Evolutionary conservation across 2,329 filamentous ascomycete species (phyloP).

Genomic region (Pseudogymnoascus sp.): DNA sequence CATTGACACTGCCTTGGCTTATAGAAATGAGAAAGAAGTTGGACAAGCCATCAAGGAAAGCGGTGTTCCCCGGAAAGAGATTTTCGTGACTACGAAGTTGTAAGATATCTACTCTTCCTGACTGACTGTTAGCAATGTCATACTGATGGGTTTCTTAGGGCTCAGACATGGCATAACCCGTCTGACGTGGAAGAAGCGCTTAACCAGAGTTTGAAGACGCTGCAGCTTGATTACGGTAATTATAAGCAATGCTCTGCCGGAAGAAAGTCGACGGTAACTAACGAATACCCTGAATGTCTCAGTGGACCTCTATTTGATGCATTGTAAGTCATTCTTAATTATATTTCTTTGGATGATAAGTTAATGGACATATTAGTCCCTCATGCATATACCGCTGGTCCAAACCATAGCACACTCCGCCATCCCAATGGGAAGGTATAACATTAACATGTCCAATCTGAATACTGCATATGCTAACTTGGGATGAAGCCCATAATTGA

Average conservation of each 20-base stretch:
- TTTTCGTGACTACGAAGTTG: constrained; percentile 46
- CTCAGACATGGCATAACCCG: constrained; percentile 54
- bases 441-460: constrained; percentile 11
- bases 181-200: constrained; percentile 67
- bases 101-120: constrained; percentile 31
- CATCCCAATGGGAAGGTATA: background rate
- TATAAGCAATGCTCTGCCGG: constrained; percentile 11
- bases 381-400: background rate
- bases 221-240: constrained; percentile 70
- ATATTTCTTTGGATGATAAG: constrained; percentile 30
- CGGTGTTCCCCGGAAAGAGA: constrained; percentile 31
- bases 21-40: constrained; percentile 36
- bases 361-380: constrained; percentile 30
- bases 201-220: constrained; percentile 70
- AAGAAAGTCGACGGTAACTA: constrained; percentile 11
- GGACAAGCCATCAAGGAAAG: constrained; percentile 33
- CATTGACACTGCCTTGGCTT: constrained; percentile 40
- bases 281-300: background rate
- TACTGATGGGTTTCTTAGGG: constrained; percentile 61
- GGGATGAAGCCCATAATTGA: constrained; percentile 14
- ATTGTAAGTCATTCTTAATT: constrained; percentile 44
- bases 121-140: constrained; percentile 45
- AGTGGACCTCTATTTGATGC: constrained; percentile 35
- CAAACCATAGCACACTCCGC: background rate
- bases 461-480: constrained; percentile 13